Percentiles rank a stretch among this genome's conserved stretches.
Conservation (phyloP, 2,329 filamentous ascomycete species). For the Exophiala xenobiotica region DNA sequence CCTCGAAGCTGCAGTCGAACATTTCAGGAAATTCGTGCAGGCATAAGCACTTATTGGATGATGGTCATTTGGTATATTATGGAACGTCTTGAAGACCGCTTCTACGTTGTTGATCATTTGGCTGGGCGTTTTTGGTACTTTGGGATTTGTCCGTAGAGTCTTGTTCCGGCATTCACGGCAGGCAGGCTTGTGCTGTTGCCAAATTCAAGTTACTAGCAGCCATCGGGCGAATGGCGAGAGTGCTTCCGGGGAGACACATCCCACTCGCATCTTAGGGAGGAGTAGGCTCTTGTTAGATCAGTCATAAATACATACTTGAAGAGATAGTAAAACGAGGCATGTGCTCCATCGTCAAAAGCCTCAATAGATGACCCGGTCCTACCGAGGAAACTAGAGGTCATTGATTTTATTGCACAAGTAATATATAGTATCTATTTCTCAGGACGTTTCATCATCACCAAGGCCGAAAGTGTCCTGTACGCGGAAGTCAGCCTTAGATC, state of each 20-base stretch:
- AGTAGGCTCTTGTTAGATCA: neutral
- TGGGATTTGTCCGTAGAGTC: neutral
- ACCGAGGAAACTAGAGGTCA: neutral
- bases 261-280: neutral
- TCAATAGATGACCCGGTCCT: neutral
- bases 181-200: neutral
- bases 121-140: neutral
- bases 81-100: neutral
- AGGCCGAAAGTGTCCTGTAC: neutral
- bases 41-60: neutral
- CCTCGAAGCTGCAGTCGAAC: conserved; percentile 18
- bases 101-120: neutral
- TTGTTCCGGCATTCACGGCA: neutral
- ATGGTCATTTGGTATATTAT: neutral
- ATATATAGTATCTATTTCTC: neutral
- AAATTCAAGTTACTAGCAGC: neutral
- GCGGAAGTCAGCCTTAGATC: neutral
- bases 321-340: neutral
- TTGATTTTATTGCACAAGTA: neutral
- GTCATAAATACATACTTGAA: neutral
- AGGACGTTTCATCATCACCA: neutral
- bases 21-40: conserved; percentile 35
- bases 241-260: too few relatives aligned
- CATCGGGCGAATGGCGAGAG: too few relatives aligned
- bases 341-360: neutral